Conservation (phyloP, 1,139 yeast genomes). For the Tardiomyces depauwii region DNA sequence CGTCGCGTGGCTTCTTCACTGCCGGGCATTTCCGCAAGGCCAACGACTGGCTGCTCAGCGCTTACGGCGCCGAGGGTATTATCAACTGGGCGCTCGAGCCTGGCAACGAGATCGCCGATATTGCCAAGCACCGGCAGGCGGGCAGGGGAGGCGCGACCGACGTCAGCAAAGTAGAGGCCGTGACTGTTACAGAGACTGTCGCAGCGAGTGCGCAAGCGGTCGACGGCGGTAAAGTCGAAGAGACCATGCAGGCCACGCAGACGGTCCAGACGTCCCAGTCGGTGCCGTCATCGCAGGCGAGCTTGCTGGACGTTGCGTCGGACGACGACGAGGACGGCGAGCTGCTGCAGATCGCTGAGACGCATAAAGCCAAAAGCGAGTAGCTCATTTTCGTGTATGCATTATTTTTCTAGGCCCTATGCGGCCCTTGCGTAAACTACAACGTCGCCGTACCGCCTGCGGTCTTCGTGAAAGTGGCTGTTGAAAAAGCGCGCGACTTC, state of each 20-base stretch:
- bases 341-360: background rate
- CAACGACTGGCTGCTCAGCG: slow-evolving; percentile 57
- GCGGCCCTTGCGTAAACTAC: slow-evolving; percentile 38
- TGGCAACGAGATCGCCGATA: slow-evolving; percentile 55
- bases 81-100: slow-evolving; percentile 56
- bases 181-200: background rate
- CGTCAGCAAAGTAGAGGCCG: no score
- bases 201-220: background rate
- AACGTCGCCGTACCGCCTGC: slow-evolving; percentile 67
- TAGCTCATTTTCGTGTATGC: background rate
- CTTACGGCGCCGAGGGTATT: slow-evolving; percentile 32
- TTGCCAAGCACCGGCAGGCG: background rate
- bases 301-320: background rate
- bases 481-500: slow-evolving; percentile 56
- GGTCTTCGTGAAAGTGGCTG: slow-evolving; percentile 79
- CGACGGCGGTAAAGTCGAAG: background rate
- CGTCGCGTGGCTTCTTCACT: slow-evolving; percentile 71
- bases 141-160: no score
- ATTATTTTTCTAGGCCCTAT: no score
- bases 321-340: slow-evolving; percentile 1
- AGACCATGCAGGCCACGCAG: background rate
- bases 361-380: background rate
- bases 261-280: background rate
- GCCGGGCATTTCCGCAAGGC: slow-evolving; percentile 60
- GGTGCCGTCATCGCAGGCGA: background rate